A percentile compares a stretch with the other conserved stretches of the same genome.
These are phyloP conservation scores for Albophoma yamanashiensis DNA, from an alignment of 2,329 filamentous ascomycete species.

Conservation along the genomic window DNA sequence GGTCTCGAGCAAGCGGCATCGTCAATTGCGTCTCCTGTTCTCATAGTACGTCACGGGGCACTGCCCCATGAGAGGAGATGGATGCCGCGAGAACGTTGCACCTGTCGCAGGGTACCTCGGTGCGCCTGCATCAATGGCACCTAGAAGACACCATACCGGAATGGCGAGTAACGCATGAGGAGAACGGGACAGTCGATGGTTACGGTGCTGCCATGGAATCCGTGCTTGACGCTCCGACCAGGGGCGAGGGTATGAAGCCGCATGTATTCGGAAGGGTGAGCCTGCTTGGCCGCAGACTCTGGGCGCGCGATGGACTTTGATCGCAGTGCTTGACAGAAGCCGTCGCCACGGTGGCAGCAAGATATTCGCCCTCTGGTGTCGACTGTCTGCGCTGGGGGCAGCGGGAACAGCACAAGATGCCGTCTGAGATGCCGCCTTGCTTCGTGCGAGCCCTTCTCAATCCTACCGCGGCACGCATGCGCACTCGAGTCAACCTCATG, in stretches of 20 bases:
- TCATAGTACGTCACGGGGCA: no score
- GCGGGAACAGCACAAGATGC: background rate
- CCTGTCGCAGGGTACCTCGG: conserved; percentile 4
- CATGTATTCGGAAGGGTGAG: background rate
- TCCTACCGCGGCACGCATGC: background rate
- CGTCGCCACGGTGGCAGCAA: no score
- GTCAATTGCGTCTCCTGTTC: no score
- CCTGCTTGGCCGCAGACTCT: background rate
- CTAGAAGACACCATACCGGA: background rate
- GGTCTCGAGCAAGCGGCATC: no score
- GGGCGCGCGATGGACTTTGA: background rate
- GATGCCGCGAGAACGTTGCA: conserved; percentile 2
- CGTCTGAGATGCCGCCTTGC: background rate
- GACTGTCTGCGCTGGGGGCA: no score
- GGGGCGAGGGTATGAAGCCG: background rate
- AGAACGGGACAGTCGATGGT: background rate
- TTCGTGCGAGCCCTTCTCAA: background rate
- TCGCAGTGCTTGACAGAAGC: no score
- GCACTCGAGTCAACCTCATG: background rate
- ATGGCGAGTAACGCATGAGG: background rate
- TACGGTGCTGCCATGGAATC: conserved; percentile 4
- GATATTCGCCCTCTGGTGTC: no score
- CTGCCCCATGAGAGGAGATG: no score
- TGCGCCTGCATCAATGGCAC: background rate
- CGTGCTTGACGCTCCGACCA: background rate